A percentile compares a stretch with the other conserved stretches of the same genome.
Evolutionary conservation across 441 rosid genomes (phyloP).

Genomic region (Cnidoscolus chayamansa): DNA sequence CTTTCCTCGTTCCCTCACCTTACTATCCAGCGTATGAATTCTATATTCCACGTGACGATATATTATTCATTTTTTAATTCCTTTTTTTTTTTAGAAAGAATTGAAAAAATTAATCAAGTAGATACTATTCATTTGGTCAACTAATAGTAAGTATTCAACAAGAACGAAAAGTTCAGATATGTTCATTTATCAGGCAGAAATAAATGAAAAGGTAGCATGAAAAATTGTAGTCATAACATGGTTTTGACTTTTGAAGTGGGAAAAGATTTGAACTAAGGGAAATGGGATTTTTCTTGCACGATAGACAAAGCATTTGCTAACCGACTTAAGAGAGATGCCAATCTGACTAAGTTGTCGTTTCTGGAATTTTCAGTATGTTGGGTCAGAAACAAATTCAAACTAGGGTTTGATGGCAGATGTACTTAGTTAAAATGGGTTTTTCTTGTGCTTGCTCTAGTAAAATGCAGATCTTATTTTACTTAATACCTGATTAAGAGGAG

Average conservation of each 20-base stretch:
- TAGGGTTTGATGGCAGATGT: slow-evolving; percentile 15
- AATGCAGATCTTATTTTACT: too few relatives aligned
- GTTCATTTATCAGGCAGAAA: too few relatives aligned
- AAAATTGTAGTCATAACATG: neutral
- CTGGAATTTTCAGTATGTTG: slow-evolving; percentile 8
- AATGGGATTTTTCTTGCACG: slow-evolving; percentile 2
- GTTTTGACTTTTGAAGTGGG: slow-evolving; percentile 12
- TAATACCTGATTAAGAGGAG: too few relatives aligned
- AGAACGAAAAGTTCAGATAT: too few relatives aligned
- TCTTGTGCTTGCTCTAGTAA: too few relatives aligned
- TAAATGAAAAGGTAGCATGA: too few relatives aligned
- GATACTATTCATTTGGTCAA: too few relatives aligned
- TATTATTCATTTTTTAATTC: too few relatives aligned
- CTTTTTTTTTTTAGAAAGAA: too few relatives aligned
- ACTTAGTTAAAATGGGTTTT: too few relatives aligned
- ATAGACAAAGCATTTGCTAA: neutral
- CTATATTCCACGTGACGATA: neutral
- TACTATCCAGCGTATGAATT: slow-evolving; percentile 80
- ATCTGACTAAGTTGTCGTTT: neutral
- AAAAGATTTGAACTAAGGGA: neutral
- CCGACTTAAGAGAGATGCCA: neutral
- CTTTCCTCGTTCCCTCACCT: slow-evolving; percentile 85
- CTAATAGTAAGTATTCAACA: too few relatives aligned
- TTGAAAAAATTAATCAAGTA: too few relatives aligned
- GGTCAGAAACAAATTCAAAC: slow-evolving; percentile 20